These are phyloP conservation scores for Pneumocystis sp. DNA, from an alignment of 1,139 yeast species.

Conservation along the genomic window DNA sequence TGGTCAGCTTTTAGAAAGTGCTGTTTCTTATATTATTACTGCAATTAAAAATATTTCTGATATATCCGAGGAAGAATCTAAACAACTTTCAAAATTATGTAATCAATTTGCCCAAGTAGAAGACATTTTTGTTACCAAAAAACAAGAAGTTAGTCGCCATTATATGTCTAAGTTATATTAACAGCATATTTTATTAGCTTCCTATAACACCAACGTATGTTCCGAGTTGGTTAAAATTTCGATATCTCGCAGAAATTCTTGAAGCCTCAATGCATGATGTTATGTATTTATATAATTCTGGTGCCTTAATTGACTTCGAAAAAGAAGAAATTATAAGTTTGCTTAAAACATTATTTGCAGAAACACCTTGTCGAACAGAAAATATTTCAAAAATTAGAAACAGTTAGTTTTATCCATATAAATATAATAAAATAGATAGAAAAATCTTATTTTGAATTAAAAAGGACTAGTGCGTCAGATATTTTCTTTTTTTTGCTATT, in stretches of 20 bases:
- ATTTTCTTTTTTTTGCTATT: neutral
- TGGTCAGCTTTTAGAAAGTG: neutral
- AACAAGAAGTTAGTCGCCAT: slow-evolving; percentile 1
- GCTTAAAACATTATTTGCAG: slow-evolving; percentile 51
- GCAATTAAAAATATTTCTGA: slow-evolving; percentile 14
- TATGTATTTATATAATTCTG: slow-evolving; percentile 54
- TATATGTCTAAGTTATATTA: neutral
- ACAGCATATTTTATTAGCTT: neutral
- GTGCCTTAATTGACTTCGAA: slow-evolving; percentile 55
- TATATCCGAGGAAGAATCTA: slow-evolving; percentile 24
- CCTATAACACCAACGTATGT: slow-evolving; percentile 22
- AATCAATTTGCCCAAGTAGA: slow-evolving; percentile 17
- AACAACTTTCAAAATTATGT: slow-evolving; percentile 20
- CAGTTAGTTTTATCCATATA: neutral
- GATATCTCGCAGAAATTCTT: slow-evolving; percentile 24
- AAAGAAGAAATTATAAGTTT: slow-evolving; percentile 51
- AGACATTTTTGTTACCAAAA: slow-evolving; percentile 16
- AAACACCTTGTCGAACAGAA: slow-evolving; percentile 48
- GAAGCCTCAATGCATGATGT: slow-evolving; percentile 44
- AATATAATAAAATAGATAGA: neutral
- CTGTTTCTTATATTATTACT: neutral
- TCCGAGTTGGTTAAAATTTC: slow-evolving; percentile 28
- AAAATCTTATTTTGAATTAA: neutral
- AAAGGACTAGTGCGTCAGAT: neutral
- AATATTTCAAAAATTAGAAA: slow-evolving; percentile 43